These are phyloP conservation scores for Meyerozyma athensensis DNA, from an alignment of 1,139 yeast genomes.

Conservation along the genomic window DNA sequence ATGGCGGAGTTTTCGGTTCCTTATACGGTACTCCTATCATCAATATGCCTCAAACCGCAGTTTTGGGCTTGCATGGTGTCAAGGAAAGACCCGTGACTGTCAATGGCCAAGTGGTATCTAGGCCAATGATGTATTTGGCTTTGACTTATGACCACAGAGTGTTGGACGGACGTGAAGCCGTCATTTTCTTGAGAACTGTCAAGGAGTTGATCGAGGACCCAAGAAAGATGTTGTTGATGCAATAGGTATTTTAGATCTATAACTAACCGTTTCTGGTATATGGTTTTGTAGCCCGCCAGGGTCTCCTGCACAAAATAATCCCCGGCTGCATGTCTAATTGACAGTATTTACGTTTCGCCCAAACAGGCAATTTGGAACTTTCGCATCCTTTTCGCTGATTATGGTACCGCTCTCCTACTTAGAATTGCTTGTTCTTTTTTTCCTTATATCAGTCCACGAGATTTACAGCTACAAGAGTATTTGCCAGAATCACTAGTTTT, in stretches of 20 bases:
- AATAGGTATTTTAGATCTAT: slow-evolving; percentile 16
- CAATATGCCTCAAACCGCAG: slow-evolving; percentile 98
- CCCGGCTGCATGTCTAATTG: not conserved
- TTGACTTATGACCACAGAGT: slow-evolving; percentile 98
- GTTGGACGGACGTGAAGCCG: slow-evolving; percentile 98
- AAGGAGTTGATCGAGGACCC: slow-evolving; percentile 99
- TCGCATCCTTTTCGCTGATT: slow-evolving; percentile 8
- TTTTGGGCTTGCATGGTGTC: slow-evolving; percentile 94
- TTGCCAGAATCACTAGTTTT: no score
- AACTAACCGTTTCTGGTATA: no score
- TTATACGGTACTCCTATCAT: slow-evolving; percentile 98
- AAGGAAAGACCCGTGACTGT: slow-evolving; percentile 97
- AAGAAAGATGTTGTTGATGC: slow-evolving; percentile 88
- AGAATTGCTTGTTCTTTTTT: not conserved
- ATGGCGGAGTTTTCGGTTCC: slow-evolving; percentile 99
- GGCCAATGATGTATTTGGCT: slow-evolving; percentile 99
- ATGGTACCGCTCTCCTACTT: not conserved
- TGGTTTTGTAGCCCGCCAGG: no score
- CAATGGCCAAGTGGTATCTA: slow-evolving; percentile 89
- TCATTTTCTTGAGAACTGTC: slow-evolving; percentile 89
- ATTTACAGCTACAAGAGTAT: slow-evolving; percentile 2
- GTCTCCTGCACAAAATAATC: no score
- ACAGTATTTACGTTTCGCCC: slow-evolving; percentile 19
- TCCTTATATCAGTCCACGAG: not conserved
- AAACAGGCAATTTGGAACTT: slow-evolving; percentile 16